Evolutionary conservation across 2,329 filamentous ascomycete species (phyloP), one percentile per base, ranked within the genome.

Genomic region (Diplodia intermedia): DNA sequence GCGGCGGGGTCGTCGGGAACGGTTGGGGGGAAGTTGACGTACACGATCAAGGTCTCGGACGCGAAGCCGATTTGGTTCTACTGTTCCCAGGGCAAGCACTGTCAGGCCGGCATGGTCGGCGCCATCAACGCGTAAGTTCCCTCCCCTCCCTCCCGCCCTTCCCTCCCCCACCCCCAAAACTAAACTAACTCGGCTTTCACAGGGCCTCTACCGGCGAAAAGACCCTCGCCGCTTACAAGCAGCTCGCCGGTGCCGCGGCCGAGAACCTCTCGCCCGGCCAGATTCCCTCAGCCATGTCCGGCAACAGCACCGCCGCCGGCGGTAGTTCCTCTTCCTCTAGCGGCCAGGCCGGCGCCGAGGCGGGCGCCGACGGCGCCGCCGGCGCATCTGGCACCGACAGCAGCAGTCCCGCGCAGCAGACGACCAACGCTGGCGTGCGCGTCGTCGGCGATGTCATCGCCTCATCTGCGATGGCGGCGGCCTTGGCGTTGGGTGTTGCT

Each of bases 61-160:
- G 86, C 85, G 54, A 89, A 85, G 67, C 91, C 92, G 36, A 83
- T 94, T 71, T 95, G 92, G 91, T 81, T 91, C 71, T 94, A 90
- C 84, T 94, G 91, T 81, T 88, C 88, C 36, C 89, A 93, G 78
- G 88, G 77, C 55, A 86, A 84, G 75, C 92, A 95, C 81, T 95
- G 91, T 79, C 86, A 93, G 78, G 81, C 77, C 57, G 90, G 90
- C 70, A 93, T 93, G 90, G 85, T 86, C 68, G 90, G 91, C 82
- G 90, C 91, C 38, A 89, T 93, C 76, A 93, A 94, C 79, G 87
- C 90, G 89, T 91, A 80, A 80, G 88, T 18, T 47, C 23, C 7
- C 12, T 29, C 7, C n/a, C 29, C 12, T 20, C 9, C 20, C 7
- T 12, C 31, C 7, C 20, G 23, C 12, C 23, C 9, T 23, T 26